Conservation (phyloP, 2,329 filamentous ascomycete species). For the Aspergillus ustus region DNA sequence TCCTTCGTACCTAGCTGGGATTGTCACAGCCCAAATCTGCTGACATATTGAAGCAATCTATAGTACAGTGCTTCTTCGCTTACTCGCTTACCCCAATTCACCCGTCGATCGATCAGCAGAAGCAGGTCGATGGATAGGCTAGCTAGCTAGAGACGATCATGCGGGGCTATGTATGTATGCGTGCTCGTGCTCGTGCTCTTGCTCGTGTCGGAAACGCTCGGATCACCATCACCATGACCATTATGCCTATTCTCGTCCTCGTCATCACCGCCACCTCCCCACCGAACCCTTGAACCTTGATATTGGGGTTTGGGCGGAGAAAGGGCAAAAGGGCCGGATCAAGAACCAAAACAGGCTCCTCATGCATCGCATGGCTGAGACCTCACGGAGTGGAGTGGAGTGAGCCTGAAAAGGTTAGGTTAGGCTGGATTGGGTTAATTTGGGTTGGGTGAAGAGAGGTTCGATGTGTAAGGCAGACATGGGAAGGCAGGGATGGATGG, state of each 20-base stretch:
- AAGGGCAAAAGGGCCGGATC: no score
- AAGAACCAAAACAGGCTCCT: no score
- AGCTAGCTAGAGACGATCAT: not conserved
- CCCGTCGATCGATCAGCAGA: not conserved
- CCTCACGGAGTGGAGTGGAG: not conserved
- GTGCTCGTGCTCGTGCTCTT: not conserved
- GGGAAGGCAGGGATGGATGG: not conserved
- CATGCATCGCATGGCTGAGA: not conserved
- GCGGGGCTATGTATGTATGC: not conserved
- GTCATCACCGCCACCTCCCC: no score
- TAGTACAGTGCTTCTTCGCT: no score
- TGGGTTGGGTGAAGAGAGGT: not conserved
- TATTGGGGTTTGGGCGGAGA: no score
- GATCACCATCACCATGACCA: not conserved
- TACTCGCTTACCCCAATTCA: not conserved
- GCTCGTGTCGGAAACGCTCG: not conserved
- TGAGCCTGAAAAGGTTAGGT: not conserved
- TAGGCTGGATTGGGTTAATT: not conserved
- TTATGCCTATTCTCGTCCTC: no score
- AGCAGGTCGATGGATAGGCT: not conserved
- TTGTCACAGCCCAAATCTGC: no score
- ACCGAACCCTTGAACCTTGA: no score
- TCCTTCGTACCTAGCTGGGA: no score
- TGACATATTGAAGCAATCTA: no score
- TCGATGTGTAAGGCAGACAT: not conserved